Percentiles rank a stretch among this genome's conserved stretches.
Conservation (phyloP, 2,329 filamentous ascomycete species). For the Conoideocrella luteorostrata region DNA sequence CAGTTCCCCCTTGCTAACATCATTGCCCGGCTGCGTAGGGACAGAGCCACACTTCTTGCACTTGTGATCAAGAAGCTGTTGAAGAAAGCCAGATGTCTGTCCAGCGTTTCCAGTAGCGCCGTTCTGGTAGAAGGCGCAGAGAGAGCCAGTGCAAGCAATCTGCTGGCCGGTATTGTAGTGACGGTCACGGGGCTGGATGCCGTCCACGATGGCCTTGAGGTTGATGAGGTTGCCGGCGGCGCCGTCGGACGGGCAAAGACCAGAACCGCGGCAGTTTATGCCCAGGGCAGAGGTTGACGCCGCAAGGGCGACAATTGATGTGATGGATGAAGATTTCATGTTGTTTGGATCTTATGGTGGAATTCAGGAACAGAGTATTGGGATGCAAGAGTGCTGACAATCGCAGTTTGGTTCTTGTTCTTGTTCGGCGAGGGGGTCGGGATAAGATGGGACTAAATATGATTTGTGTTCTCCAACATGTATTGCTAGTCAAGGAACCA, state of each 20-base stretch:
- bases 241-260: slow-evolving; percentile 10
- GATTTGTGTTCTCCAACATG: no score
- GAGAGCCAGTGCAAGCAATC: slow-evolving; percentile 11
- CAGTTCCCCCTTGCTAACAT: slow-evolving; percentile 13
- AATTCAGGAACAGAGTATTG: neutral
- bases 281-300: slow-evolving; percentile 8
- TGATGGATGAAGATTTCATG: neutral
- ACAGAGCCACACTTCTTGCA: slow-evolving; percentile 13
- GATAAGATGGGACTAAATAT: neutral
- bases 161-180: slow-evolving; percentile 11
- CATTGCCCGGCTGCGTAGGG: slow-evolving; percentile 13
- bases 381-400: no score
- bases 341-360: neutral
- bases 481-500: neutral
- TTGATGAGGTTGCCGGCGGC: slow-evolving; percentile 11
- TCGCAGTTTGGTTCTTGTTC: no score
- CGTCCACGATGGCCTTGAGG: slow-evolving; percentile 9
- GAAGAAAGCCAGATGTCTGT: slow-evolving; percentile 10
- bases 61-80: slow-evolving; percentile 10
- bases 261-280: slow-evolving; percentile 15
- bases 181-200: slow-evolving; percentile 8
- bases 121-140: slow-evolving; percentile 15
- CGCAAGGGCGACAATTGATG: slow-evolving; percentile 7
- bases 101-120: slow-evolving; percentile 11
- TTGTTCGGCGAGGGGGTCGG: no score